These are phyloP conservation scores for Tranzscheliella williamsii DNA, from an alignment of 1,284 basidiomycete species.

Conservation along the genomic window DNA sequence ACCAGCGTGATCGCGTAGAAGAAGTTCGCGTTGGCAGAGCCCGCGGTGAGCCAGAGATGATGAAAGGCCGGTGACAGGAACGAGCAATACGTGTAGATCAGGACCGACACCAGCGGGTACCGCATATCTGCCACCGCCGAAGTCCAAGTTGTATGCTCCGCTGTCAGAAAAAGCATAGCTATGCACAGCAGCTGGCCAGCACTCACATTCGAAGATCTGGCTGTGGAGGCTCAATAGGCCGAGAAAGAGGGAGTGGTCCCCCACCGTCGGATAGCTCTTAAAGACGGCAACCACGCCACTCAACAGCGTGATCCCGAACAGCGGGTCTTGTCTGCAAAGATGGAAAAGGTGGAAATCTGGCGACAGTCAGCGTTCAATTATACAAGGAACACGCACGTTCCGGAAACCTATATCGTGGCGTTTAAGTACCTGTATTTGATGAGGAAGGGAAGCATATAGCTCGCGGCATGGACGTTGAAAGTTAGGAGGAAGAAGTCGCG, in stretches of 20 bases:
- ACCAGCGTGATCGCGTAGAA: slow-evolving; percentile 95
- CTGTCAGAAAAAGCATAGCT: too few relatives aligned
- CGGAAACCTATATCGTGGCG: background rate
- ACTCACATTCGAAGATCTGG: slow-evolving; percentile 77
- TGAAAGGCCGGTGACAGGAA: slow-evolving; percentile 89
- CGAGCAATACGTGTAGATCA: slow-evolving; percentile 81
- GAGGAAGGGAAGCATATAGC: slow-evolving; percentile 82
- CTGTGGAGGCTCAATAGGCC: slow-evolving; percentile 80
- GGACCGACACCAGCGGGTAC: slow-evolving; percentile 80
- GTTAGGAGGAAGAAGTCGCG: slow-evolving; percentile 90
- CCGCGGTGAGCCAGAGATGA: slow-evolving; percentile 85
- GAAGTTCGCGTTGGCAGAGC: slow-evolving; percentile 96
- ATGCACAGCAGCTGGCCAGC: background rate
- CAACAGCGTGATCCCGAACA: slow-evolving; percentile 78
- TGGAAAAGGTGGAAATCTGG: background rate
- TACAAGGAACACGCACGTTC: background rate
- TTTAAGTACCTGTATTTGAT: slow-evolving; percentile 75
- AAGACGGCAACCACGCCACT: slow-evolving; percentile 79
- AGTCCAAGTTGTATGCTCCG: too few relatives aligned
- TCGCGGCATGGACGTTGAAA: slow-evolving; percentile 84
- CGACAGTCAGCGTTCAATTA: background rate
- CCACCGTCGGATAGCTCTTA: slow-evolving; percentile 88
- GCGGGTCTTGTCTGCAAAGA: slow-evolving; percentile 72
- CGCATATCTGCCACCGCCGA: slow-evolving; percentile 80
- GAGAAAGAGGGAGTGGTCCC: slow-evolving; percentile 83